Evolutionary conservation across 2,329 filamentous ascomycete genomes (phyloP).

Genomic region (Diaporthe sp.): DNA sequence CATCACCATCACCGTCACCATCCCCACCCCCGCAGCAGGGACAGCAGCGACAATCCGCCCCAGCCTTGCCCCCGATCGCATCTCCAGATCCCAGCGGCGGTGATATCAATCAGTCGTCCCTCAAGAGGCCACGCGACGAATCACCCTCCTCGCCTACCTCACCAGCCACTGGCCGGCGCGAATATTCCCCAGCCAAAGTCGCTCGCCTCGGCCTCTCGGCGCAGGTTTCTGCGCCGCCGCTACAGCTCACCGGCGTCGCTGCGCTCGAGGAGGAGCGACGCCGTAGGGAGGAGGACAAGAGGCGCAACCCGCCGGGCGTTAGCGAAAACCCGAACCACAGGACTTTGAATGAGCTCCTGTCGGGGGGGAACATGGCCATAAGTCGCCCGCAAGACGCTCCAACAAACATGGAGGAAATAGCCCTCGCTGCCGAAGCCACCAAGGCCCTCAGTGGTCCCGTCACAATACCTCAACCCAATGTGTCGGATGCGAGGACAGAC

Average conservation of each 20-base stretch:
- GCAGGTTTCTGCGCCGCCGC: slow-evolving; percentile 55
- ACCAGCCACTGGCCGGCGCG: slow-evolving; percentile 43
- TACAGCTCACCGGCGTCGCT: slow-evolving; percentile 61
- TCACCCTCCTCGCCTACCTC: slow-evolving; percentile 48
- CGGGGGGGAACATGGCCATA: slow-evolving; percentile 62
- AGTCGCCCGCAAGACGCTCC: slow-evolving; percentile 66
- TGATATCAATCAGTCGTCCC: slow-evolving; percentile 50
- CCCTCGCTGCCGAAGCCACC: slow-evolving; percentile 40
- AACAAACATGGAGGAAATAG: slow-evolving; percentile 35
- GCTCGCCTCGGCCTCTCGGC: slow-evolving; percentile 56
- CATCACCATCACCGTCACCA: slow-evolving; percentile 53
- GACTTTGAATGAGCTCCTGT: slow-evolving; percentile 64
- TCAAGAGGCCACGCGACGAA: slow-evolving; percentile 60
- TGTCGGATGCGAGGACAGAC: slow-evolving; percentile 51
- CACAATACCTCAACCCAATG: slow-evolving; percentile 44
- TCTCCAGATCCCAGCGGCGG: slow-evolving; percentile 52
- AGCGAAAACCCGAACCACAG: slow-evolving; percentile 66
- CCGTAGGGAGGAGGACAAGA: slow-evolving; percentile 57
- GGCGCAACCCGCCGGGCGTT: slow-evolving; percentile 53
- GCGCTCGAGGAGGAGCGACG: slow-evolving; percentile 65
- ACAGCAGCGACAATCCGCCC: slow-evolving; percentile 41
- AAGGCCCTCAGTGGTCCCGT: slow-evolving; percentile 46
- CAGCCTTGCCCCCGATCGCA: slow-evolving; percentile 49
- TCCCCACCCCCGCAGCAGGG: slow-evolving; percentile 47
- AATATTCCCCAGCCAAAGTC: slow-evolving; percentile 64